Percentiles rank a stretch among this genome's conserved stretches.
phyloP scores from a whole-genome alignment of 2,329 filamentous ascomycete genomes.

The Phoma herbarum region DNA sequence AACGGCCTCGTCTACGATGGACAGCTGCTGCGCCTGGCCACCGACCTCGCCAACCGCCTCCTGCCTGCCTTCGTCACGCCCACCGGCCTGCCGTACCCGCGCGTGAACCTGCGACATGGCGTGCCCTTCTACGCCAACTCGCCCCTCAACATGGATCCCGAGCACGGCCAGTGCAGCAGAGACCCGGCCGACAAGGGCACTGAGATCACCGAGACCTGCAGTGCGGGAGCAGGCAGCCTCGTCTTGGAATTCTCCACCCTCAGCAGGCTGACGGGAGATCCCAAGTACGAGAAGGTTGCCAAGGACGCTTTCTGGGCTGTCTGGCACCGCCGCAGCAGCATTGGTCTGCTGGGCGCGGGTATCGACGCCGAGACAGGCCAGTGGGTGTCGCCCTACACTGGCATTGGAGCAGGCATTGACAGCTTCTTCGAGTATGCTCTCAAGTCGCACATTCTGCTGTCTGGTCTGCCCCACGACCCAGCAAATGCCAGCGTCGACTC shows the following conservation, averaged over 20 bases:
- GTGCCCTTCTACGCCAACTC: conserved; percentile 93
- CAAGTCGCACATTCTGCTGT: conserved; percentile 91
- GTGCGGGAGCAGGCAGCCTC: conserved; percentile 93
- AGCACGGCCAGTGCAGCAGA: conserved; percentile 58
- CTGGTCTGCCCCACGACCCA: conserved; percentile 64
- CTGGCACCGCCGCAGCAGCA: conserved; percentile 86
- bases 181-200: conserved; percentile 56
- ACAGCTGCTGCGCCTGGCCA: conserved; percentile 86
- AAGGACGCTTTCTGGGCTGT: conserved; percentile 97
- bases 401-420: conserved; percentile 95
- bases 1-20: conserved; percentile 86
- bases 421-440: conserved; percentile 99
- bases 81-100: conserved; percentile 92
- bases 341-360: conserved; percentile 87
- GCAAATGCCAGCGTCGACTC: conserved; percentile 69
- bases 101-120: conserved; percentile 89
- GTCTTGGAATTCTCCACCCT: conserved; percentile 93
- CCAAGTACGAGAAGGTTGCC: conserved; percentile 85
- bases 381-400: conserved; percentile 90
- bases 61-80: conserved; percentile 91
- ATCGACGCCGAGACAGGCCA: conserved; percentile 90
- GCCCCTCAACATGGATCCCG: conserved; percentile 71
- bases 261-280: conserved; percentile 85
- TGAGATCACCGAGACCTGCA: conserved; percentile 96
- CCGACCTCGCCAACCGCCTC: conserved; percentile 83